phyloP scores from a whole-genome alignment of 169 alveolate species.

The Plasmodium vinckei region DNA sequence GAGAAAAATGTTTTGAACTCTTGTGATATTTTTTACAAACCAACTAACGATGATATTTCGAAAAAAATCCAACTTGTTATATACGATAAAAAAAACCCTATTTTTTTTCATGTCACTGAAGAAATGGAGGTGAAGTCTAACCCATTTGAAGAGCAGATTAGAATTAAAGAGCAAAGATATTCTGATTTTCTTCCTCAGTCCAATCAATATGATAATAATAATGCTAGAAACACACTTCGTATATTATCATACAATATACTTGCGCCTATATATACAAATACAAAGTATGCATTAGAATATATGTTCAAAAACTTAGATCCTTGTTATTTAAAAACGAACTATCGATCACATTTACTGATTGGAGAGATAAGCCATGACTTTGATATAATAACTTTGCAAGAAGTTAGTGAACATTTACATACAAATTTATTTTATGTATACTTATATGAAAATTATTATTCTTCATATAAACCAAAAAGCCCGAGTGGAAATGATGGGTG shows the following conservation, averaged over 20 bases:
- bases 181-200: constrained; percentile 8
- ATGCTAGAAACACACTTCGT: constrained; percentile 15
- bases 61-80: constrained; percentile 59
- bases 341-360: constrained; percentile 65
- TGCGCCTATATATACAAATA: constrained; percentile 73
- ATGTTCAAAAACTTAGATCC: constrained; percentile 68
- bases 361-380: constrained; percentile 40
- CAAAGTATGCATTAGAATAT: constrained; percentile 55
- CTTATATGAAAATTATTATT: constrained; percentile 44
- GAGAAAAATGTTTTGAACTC: constrained; percentile 20
- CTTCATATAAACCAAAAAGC: constrained; percentile 46
- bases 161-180: constrained; percentile 46
- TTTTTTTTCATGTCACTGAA: constrained; percentile 43
- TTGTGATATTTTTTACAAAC: constrained; percentile 41
- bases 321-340: constrained; percentile 58
- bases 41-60: constrained; percentile 33
- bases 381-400: constrained; percentile 70
- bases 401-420: constrained; percentile 72
- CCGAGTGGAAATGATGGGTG: constrained; percentile 69
- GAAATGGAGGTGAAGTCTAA: constrained; percentile 24
- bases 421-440: constrained; percentile 29
- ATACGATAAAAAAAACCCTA: constrained; percentile 54
- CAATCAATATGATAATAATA: background rate
- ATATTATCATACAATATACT: constrained; percentile 59
- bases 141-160: constrained; percentile 42